These are phyloP conservation scores for Aureococcus anophagefferens DNA, from an alignment of 108 stramenopile genomes.

Conservation along the genomic window DNA sequence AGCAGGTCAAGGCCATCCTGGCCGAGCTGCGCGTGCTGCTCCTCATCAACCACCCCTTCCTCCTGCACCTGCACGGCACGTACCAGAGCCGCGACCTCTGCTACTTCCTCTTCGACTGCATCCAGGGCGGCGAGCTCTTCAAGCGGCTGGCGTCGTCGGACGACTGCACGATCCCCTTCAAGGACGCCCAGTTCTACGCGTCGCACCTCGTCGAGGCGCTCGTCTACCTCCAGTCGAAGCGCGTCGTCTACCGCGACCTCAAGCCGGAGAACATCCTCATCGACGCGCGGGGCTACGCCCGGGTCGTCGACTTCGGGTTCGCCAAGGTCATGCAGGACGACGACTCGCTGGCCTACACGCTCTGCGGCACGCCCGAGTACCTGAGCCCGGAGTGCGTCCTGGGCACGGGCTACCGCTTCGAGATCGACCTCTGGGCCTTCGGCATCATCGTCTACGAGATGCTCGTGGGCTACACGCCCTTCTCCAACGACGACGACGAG, in stretches of 20 bases:
- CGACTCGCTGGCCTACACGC: slow-evolving; percentile 75
- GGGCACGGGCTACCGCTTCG: slow-evolving; percentile 94
- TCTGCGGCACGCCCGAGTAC: slow-evolving; percentile 97
- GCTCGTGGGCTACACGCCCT: slow-evolving; percentile 89
- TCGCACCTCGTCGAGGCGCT: slow-evolving; percentile 63
- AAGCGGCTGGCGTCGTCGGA: slow-evolving; percentile 7
- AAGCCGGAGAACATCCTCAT: slow-evolving; percentile 88
- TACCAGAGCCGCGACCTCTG: slow-evolving; percentile 76
- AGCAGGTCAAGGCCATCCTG: slow-evolving; percentile 82
- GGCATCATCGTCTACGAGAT: slow-evolving; percentile 97
- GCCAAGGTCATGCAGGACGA: slow-evolving; percentile 93
- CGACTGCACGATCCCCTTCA: slow-evolving; percentile 56
- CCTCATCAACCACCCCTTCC: slow-evolving; percentile 73
- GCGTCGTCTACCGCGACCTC: slow-evolving; percentile 66
- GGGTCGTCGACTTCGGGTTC: slow-evolving; percentile 97
- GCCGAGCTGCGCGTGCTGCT: too few species aligned
- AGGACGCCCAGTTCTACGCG: slow-evolving; percentile 75
- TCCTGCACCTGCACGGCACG: slow-evolving; percentile 73
- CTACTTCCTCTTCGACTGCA: slow-evolving; percentile 82
- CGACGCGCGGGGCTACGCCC: slow-evolving; percentile 82
- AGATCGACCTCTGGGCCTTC: slow-evolving; percentile 97
- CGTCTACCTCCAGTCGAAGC: slow-evolving; percentile 54
- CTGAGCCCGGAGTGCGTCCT: slow-evolving; percentile 97
- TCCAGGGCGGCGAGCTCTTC: too few species aligned
- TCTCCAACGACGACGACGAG: slow-evolving; percentile 66